phyloP scores from a whole-genome alignment of 2,329 filamentous ascomycete species.

The Talaromyces piceae region DNA sequence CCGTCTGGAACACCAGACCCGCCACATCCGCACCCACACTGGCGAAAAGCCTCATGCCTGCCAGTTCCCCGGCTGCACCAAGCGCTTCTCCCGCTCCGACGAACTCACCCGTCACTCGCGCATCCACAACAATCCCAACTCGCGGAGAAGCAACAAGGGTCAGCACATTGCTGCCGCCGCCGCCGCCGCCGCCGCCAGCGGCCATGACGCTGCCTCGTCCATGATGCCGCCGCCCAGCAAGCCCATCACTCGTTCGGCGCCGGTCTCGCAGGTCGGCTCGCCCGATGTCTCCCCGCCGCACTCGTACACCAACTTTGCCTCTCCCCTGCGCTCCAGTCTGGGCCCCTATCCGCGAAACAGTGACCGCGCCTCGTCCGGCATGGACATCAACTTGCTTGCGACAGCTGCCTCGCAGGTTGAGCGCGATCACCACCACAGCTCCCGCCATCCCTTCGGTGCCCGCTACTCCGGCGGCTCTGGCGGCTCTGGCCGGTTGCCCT shows the following conservation, averaged over 20 bases:
- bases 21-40: conserved; percentile 93
- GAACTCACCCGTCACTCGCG: conserved; percentile 94
- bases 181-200: conserved; percentile 43
- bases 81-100: conserved; percentile 93
- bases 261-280: conserved; percentile 77
- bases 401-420: conserved; percentile 61
- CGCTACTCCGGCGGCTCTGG: conserved; percentile 35
- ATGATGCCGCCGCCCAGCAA: conserved; percentile 76
- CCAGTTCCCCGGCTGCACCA: conserved; percentile 90
- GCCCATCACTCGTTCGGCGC: conserved; percentile 79
- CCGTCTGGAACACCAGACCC: conserved; percentile 85
- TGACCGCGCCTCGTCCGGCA: conserved; percentile 37
- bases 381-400: conserved; percentile 63
- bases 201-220: conserved; percentile 48
- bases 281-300: conserved; percentile 94
- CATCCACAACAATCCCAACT: conserved; percentile 99
- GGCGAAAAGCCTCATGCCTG: conserved; percentile 97
- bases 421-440: conserved; percentile 44
- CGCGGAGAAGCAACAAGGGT: conserved; percentile 82
- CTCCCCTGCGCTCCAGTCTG: conserved; percentile 51
- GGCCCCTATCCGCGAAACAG: conserved; percentile 40
- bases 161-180: conserved; percentile 54
- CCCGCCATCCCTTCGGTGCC: conserved; percentile 39
- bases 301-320: conserved; percentile 61
- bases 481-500: conserved; percentile 56